Evolutionary conservation across 495 filamentous ascomycete species (phyloP).

Genomic region (Delitschia confertaspora): DNA sequence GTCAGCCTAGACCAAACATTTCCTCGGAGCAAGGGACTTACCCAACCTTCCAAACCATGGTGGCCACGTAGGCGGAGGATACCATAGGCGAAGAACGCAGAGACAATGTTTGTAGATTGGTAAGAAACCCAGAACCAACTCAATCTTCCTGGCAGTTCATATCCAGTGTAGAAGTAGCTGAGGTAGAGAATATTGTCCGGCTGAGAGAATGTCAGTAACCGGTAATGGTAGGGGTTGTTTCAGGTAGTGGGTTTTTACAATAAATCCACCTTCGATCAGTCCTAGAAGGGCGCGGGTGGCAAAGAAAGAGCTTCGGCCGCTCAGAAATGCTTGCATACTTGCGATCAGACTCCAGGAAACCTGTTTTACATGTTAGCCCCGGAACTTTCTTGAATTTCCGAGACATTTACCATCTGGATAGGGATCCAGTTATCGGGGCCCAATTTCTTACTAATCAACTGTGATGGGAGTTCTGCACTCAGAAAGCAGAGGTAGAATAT

Average conservation of each 20-base stretch:
- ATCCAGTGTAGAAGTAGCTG: constrained; percentile 32
- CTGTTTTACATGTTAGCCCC: constrained; percentile 7
- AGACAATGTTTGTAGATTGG: constrained; percentile 24
- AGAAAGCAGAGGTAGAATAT: constrained; percentile 62
- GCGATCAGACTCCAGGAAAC: constrained; percentile 68
- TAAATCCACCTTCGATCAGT: constrained; percentile 67
- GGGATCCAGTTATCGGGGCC: constrained; percentile 85
- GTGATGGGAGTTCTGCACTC: constrained; percentile 62
- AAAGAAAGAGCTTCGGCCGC: constrained; percentile 53
- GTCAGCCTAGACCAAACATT: background rate
- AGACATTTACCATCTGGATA: constrained; percentile 49
- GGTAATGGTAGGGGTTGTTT: background rate
- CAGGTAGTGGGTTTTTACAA: constrained; percentile 22
- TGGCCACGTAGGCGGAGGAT: constrained; percentile 23
- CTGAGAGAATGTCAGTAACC: constrained; percentile 16
- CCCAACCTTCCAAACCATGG: constrained; percentile 30
- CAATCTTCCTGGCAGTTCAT: constrained; percentile 24
- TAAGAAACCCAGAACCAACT: constrained; percentile 29
- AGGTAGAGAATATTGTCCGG: constrained; percentile 33
- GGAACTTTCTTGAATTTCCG: background rate
- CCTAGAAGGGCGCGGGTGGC: constrained; percentile 58
- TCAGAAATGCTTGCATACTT: constrained; percentile 56
- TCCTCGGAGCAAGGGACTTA: constrained; percentile 2
- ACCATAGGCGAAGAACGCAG: constrained; percentile 29
- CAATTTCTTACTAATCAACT: constrained; percentile 61